Conservation (phyloP, 257 asterid genomes). For the Solanum sparsipilum region DNA sequence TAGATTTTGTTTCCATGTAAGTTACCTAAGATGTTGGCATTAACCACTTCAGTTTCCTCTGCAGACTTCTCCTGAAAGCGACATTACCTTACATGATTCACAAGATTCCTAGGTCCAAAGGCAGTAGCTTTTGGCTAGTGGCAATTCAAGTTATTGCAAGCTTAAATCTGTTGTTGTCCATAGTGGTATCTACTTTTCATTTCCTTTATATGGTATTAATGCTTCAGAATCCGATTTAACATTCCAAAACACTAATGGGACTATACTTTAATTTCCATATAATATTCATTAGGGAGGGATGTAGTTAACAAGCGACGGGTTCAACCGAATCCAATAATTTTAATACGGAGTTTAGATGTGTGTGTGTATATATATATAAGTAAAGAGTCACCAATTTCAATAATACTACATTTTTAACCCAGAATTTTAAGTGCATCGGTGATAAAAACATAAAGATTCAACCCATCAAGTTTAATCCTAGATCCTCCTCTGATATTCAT, state of each 20-base stretch:
- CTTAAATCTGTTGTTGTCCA: slow-evolving; percentile 59
- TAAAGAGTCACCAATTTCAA: not conserved
- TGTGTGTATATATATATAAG: too few relatives aligned
- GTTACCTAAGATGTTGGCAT: not conserved
- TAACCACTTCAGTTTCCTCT: slow-evolving; percentile 1
- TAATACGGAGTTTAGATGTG: not conserved
- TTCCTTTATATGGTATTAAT: not conserved
- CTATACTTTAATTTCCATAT: not conserved
- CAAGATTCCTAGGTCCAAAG: slow-evolving; percentile 60
- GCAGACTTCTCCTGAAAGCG: slow-evolving; percentile 57
- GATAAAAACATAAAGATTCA: not conserved
- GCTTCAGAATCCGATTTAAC: not conserved
- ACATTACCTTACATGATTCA: slow-evolving; percentile 46
- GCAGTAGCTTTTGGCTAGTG: slow-evolving; percentile 75
- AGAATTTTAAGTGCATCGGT: not conserved
- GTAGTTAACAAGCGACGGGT: not conserved
- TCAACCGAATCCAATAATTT: not conserved
- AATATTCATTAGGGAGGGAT: not conserved
- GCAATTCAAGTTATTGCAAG: slow-evolving; percentile 72
- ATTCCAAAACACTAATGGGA: not conserved
- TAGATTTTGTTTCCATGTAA: not conserved
- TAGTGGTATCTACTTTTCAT: slow-evolving; percentile 39
- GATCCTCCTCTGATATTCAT: not conserved
- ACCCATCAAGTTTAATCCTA: not conserved
- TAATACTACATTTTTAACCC: not conserved